Evolutionary conservation across 2,329 filamentous ascomycete genomes (phyloP).

Genomic region (Cladobotryum protrusum): DNA sequence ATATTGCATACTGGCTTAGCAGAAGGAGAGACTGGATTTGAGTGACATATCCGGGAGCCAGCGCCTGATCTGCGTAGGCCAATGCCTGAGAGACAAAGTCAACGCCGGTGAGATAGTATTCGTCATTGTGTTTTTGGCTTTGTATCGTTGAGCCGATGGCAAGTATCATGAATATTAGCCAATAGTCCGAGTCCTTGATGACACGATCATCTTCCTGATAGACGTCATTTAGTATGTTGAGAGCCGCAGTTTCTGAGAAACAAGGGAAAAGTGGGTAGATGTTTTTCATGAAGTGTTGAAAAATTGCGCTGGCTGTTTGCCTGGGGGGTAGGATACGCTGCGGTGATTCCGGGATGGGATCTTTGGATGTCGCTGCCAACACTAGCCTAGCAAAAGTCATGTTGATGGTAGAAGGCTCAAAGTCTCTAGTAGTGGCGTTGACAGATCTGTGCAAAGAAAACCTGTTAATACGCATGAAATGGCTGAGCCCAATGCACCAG

Average conservation of each 20-base stretch:
- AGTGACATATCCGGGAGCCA: constrained; percentile 75
- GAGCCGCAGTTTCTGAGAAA: constrained; percentile 73
- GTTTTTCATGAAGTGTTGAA: constrained; percentile 81
- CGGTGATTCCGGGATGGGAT: constrained; percentile 58
- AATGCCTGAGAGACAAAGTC: constrained; percentile 59
- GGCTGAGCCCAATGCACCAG: background rate
- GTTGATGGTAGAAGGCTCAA: constrained; percentile 78
- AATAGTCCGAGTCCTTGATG: constrained; percentile 67
- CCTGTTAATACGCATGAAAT: background rate
- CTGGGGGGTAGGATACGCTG: constrained; percentile 63
- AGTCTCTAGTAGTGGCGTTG: constrained; percentile 90
- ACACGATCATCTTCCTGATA: constrained; percentile 64
- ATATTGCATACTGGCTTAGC: constrained; percentile 80
- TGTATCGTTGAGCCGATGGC: constrained; percentile 73
- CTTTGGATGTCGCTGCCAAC: constrained; percentile 72
- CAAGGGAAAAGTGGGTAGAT: constrained; percentile 75
- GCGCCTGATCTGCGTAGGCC: constrained; percentile 70
- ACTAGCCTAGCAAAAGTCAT: constrained; percentile 92
- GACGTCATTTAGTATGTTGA: constrained; percentile 72
- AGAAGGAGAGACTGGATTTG: constrained; percentile 85
- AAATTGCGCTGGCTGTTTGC: constrained; percentile 58
- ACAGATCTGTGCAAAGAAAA: constrained; percentile 57
- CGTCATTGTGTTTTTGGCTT: constrained; percentile 62
- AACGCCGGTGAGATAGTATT: constrained; percentile 52
- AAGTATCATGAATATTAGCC: constrained; percentile 82